Percentiles rank a stretch among this genome's conserved stretches.
phyloP scores from a whole-genome alignment of 2,329 filamentous ascomycete species.

The Neofusicoccum umdonicola region DNA sequence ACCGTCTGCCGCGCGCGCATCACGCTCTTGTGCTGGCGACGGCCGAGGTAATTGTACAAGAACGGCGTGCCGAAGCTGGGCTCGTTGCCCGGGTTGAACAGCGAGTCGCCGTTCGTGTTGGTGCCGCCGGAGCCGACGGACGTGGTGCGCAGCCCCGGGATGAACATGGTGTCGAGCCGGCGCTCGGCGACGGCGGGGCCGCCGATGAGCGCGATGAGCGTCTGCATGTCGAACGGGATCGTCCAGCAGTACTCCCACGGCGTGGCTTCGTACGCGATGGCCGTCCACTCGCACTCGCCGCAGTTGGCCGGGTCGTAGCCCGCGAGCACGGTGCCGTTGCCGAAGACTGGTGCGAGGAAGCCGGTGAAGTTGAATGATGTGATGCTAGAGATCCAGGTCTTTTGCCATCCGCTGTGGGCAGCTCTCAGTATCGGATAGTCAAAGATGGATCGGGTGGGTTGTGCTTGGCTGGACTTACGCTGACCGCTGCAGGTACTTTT shows the following conservation, averaged over 20 bases:
- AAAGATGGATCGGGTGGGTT: not conserved
- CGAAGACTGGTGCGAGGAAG: conserved; percentile 36
- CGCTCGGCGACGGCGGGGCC: conserved; percentile 38
- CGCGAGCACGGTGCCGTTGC: conserved; percentile 34
- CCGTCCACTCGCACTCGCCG: conserved; percentile 41
- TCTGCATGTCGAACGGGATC: conserved; percentile 43
- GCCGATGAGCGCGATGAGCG: conserved; percentile 44
- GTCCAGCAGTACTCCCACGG: conserved; percentile 47
- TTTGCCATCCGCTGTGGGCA: conserved; percentile 33
- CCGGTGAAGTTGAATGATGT: conserved; percentile 29
- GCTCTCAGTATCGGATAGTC: not conserved
- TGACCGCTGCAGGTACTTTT: conserved; percentile 39
- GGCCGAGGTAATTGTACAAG: conserved; percentile 28
- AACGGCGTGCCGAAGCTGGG: conserved; percentile 27
- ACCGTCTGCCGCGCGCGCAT: conserved; percentile 32
- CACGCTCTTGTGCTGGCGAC: conserved; percentile 39
- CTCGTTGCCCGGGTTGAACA: conserved; percentile 34
- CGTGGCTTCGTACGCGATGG: conserved; percentile 44
- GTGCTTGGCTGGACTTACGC: conserved; percentile 12
- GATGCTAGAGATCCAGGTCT: conserved; percentile 39
- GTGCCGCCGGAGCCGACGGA: conserved; percentile 36
- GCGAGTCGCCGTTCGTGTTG: conserved; percentile 27
- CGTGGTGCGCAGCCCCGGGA: conserved; percentile 35
- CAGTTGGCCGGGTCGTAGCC: conserved; percentile 44
- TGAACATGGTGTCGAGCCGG: conserved; percentile 43